These are phyloP conservation scores for Odonthalia washingtoniensis DNA, from an alignment of 31 red algal species.

Conservation along the genomic window DNA sequence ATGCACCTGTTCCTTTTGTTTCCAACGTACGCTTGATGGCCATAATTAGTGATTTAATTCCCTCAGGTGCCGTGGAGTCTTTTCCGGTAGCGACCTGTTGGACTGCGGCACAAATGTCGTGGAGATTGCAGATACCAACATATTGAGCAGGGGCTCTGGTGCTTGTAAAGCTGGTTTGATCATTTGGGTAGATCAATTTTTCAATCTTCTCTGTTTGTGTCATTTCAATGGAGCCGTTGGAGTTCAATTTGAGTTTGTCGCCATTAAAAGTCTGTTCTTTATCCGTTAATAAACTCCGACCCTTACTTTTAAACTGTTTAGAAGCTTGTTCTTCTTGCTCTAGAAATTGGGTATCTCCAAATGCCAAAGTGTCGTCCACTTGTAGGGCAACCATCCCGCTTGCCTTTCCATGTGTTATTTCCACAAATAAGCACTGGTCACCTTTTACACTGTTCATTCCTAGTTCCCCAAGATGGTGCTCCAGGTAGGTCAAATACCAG, in stretches of 20 bases:
- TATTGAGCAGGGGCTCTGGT: background rate
- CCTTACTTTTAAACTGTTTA: background rate
- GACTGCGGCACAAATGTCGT: constrained; percentile 18
- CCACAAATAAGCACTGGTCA: constrained; percentile 1
- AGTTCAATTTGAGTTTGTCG: background rate
- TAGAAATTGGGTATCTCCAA: background rate
- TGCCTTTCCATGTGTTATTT: background rate
- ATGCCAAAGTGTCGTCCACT: background rate
- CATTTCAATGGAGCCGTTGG: background rate
- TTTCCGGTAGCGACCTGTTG: background rate
- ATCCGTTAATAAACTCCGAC: background rate
- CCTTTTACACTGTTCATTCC: background rate
- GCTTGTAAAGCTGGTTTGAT: background rate
- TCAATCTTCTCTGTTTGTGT: background rate
- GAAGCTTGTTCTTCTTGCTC: background rate
- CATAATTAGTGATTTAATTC: background rate
- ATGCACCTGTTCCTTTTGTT: background rate
- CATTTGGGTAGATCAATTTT: background rate
- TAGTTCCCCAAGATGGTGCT: background rate
- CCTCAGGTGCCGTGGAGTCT: background rate
- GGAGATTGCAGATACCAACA: background rate
- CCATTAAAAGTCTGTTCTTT: background rate
- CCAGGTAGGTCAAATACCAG: constrained; percentile 31
- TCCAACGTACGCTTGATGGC: background rate
- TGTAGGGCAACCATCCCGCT: background rate